Conservation (phyloP, 23 red algal species). For the Chondrus crispus region DNA sequence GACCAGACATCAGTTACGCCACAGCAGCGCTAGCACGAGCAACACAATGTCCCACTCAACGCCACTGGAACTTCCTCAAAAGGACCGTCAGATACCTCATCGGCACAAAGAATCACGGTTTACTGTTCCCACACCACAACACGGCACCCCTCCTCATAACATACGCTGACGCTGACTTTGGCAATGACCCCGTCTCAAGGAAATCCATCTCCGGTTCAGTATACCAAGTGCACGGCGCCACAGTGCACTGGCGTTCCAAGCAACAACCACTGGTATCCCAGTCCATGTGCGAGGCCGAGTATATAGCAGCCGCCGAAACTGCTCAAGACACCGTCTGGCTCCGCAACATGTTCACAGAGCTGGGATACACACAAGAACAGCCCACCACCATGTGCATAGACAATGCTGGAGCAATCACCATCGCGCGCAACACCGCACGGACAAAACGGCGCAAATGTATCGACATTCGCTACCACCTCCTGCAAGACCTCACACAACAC, state of each 20-base stretch:
- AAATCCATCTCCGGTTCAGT: no score
- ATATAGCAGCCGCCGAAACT: background rate
- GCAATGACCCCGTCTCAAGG: no score
- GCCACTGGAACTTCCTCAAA: background rate
- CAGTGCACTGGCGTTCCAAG: background rate
- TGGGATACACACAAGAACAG: background rate
- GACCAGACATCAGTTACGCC: constrained; percentile 8
- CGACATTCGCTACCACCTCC: background rate
- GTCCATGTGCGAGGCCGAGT: background rate
- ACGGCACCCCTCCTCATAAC: no score
- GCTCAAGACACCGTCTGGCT: background rate
- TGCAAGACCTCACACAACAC: background rate
- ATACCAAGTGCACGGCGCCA: background rate
- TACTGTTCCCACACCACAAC: no score
- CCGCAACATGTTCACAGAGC: background rate
- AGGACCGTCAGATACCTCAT: background rate
- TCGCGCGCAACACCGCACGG: background rate
- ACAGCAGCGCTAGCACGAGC: background rate
- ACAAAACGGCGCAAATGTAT: background rate
- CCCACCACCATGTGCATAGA: background rate
- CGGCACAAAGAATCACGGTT: background rate
- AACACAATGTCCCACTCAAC: background rate
- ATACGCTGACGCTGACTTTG: no score
- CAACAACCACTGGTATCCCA: background rate
- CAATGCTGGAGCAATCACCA: background rate